Conservation (phyloP, 2,329 filamentous ascomycete genomes). For the Pyrenophora seminiperda region DNA sequence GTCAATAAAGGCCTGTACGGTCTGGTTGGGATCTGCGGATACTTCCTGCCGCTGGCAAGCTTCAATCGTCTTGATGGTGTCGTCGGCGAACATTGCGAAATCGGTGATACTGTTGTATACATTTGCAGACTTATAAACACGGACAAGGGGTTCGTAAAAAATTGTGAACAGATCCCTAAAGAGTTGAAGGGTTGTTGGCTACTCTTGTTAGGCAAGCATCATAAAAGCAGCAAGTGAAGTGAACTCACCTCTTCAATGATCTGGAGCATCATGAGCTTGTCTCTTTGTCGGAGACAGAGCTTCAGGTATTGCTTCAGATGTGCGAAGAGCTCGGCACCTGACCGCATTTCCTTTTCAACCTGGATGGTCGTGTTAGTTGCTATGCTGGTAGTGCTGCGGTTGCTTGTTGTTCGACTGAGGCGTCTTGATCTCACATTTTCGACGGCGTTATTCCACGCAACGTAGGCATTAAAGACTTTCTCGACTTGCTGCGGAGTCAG, state of each 20-base stretch:
- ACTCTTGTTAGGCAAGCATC: constrained; percentile 22
- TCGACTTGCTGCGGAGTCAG: constrained; percentile 77
- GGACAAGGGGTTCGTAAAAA: constrained; percentile 95
- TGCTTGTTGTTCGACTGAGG: constrained; percentile 42
- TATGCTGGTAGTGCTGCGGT: constrained; percentile 38
- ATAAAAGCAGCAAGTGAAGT: neutral
- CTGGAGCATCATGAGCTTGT: constrained; percentile 96
- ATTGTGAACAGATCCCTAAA: constrained; percentile 97
- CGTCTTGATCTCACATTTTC: constrained; percentile 65
- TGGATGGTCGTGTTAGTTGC: constrained; percentile 37
- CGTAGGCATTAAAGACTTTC: constrained; percentile 89
- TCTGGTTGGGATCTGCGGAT: constrained; percentile 95
- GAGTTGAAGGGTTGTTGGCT: constrained; percentile 90
- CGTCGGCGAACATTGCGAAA: constrained; percentile 90
- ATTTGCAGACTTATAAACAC: constrained; percentile 98
- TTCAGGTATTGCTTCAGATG: constrained; percentile 95
- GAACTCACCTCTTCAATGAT: constrained; percentile 78
- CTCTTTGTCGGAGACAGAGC: constrained; percentile 84
- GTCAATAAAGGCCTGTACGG: constrained; percentile 97
- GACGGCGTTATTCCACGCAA: constrained; percentile 93
- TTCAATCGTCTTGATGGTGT: constrained; percentile 82
- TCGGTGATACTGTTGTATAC: constrained; percentile 98
- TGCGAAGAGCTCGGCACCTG: constrained; percentile 90
- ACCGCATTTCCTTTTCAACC: constrained; percentile 82
- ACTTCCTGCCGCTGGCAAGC: constrained; percentile 75